phyloP scores from a whole-genome alignment of 768 basidiomycete species.

The Polyporus arcularius region DNA sequence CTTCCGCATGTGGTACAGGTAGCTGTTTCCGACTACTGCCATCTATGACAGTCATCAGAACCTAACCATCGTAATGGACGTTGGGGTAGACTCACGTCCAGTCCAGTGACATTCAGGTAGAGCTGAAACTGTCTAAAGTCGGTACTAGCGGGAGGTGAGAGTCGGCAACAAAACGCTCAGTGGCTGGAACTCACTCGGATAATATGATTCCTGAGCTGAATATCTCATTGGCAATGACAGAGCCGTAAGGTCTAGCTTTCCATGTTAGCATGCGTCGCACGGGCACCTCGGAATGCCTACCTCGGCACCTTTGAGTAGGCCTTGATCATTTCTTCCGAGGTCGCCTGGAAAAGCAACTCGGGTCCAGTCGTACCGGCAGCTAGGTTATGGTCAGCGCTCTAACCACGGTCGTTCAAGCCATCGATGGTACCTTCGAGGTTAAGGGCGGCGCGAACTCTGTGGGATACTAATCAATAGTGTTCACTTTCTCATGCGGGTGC shows the following conservation, averaged over 20 bases:
- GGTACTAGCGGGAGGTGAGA: constrained; percentile 51
- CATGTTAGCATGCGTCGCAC: not conserved
- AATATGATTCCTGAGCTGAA: constrained; percentile 90
- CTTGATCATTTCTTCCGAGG: constrained; percentile 91
- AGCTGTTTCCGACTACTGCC: constrained; percentile 90
- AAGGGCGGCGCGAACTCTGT: constrained; percentile 79
- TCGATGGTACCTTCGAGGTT: constrained; percentile 76
- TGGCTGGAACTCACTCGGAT: constrained; percentile 65
- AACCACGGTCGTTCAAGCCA: not conserved
- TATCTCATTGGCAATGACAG: constrained; percentile 87
- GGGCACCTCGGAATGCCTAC: constrained; percentile 32
- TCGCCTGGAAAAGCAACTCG: constrained; percentile 94
- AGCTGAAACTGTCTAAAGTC: constrained; percentile 94
- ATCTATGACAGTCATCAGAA: constrained; percentile 49
- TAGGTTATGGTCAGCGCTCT: constrained; percentile 25
- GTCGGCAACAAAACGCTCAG: not conserved
- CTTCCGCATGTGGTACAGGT: constrained; percentile 92
- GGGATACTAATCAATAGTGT: not conserved
- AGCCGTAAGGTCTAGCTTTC: constrained; percentile 71
- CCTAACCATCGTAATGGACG: not conserved
- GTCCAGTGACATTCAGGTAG: constrained; percentile 86
- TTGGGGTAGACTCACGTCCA: constrained; percentile 62
- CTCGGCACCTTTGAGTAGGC: constrained; percentile 86
- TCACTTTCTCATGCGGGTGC: not conserved
- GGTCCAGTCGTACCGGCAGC: constrained; percentile 88